A percentile compares a stretch with the other conserved stretches of the same genome.
phyloP scores from a whole-genome alignment of 441 rosid genomes.

The Rhodomyrtus psidioides region DNA sequence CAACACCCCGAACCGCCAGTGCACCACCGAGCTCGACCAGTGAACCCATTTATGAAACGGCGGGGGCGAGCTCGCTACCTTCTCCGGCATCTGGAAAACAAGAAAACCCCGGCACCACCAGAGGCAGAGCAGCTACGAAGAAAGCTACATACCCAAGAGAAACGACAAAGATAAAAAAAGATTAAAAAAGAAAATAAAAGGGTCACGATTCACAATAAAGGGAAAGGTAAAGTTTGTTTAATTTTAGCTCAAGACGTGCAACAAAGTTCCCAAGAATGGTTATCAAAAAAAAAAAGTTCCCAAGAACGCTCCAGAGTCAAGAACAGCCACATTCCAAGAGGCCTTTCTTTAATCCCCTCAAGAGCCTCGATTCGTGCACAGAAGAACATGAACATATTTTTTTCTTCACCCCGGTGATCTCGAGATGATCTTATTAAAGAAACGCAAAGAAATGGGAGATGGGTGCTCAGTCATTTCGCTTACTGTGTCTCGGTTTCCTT shows the following conservation, averaged over 20 bases:
- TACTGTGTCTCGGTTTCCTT: background rate
- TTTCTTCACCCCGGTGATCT: background rate
- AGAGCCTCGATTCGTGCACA: background rate
- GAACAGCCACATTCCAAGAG: background rate
- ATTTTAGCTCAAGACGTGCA: background rate
- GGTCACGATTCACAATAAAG: background rate
- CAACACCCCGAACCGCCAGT: constrained; percentile 68
- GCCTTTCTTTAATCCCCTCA: background rate
- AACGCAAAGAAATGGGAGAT: background rate
- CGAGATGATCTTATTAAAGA: background rate
- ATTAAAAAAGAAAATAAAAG: background rate
- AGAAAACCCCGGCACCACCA: background rate
- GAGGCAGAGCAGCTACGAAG: background rate
- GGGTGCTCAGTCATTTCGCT: background rate
- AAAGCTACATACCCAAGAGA: background rate
- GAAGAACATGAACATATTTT: background rate
- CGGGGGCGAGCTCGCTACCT: constrained; percentile 20
- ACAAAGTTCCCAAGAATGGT: background rate
- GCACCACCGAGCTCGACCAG: constrained; percentile 35
- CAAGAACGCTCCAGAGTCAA: background rate
- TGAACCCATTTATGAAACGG: constrained; percentile 20
- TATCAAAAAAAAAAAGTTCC: no score
- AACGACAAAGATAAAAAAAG: background rate
- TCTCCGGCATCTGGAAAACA: constrained; percentile 57
- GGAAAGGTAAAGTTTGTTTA: background rate